Base-by-base conservation (phyloP, 495 filamentous ascomycete genomes). In the Darksidea phi region DNA sequence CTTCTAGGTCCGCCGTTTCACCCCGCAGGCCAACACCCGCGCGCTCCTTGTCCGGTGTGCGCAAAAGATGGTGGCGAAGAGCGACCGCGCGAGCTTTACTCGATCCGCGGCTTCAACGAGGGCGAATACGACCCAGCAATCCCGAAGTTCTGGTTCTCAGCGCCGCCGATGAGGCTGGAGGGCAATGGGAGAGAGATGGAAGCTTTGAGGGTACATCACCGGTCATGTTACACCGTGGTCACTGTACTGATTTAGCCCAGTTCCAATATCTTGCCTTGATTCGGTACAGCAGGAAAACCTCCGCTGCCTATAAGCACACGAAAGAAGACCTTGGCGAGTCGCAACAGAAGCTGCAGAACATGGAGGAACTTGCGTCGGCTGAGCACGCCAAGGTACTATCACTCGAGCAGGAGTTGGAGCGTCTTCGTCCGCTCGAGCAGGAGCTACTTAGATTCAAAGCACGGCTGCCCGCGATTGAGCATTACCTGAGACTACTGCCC, bases 201-300 rank as follows among this genome's bases (percentile, higher is more conserved):
- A 34, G 76, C 72, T 25, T 32, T 78, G 21, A 63, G 72, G 37
- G 76, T 78, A 48, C 12, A 1, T 34, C 45, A 32, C 42, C 52
- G 45, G 7, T 28, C 62, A 37, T 45, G 28, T 2, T 8, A 6
- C 5, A 43, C 41, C 6, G 3, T 6, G 6, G 10, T 8, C 6
- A 32, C 18, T 26, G 20, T 11, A n/a, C 54, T 58, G 41, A 47
- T n/a, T 20, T 26, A 6, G 2, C 42, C 8, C 48, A 79, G 76
- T 78, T 78, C 61, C 77, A 79, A 63, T 78, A 76, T 41, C 48
- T 75, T 12, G 67, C 70, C 8, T 61, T 79, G 28, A 59, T 72
- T 13, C 65, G 57, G 26, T 76, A 57, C 48, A 69, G 54, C 25
- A 59, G 41, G 12, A 67, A 62, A 32, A 54, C 37, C 10, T 28